phyloP scores from a whole-genome alignment of 1,284 basidiomycete species.

The Farysia itapuensis region DNA sequence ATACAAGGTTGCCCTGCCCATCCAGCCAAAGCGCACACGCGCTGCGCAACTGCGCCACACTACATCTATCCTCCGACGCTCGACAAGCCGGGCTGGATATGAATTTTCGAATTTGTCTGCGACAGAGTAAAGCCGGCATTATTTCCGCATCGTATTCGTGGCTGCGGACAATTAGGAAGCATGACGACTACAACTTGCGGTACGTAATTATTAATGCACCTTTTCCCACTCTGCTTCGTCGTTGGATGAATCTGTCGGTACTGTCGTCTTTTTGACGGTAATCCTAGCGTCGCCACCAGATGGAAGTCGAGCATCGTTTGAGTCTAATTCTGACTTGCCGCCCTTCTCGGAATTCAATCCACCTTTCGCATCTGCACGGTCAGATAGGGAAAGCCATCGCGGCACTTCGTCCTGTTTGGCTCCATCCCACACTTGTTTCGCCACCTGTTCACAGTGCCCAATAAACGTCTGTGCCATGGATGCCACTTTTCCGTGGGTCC shows the following conservation, averaged over 20 bases:
- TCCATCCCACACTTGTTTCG: slow-evolving; percentile 39
- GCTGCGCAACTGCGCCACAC: too few species aligned
- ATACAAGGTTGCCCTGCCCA: too few species aligned
- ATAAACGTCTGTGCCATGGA: slow-evolving; percentile 37
- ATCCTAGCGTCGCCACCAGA: slow-evolving; percentile 6
- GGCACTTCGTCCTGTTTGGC: slow-evolving; percentile 38
- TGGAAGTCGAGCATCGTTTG: slow-evolving; percentile 19
- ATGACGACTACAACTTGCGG: too few species aligned
- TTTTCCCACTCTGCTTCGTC: slow-evolving; percentile 44
- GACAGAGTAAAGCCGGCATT: too few species aligned
- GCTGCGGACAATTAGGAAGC: too few species aligned
- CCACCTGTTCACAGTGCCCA: slow-evolving; percentile 23
- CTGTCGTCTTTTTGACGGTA: slow-evolving; percentile 22
- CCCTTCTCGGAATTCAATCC: slow-evolving; percentile 9
- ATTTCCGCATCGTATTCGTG: too few species aligned
- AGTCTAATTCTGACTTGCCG: slow-evolving; percentile 11
- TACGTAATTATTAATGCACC: slow-evolving; percentile 19
- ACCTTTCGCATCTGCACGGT: slow-evolving; percentile 21
- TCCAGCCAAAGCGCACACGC: too few species aligned
- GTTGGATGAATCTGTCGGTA: slow-evolving; percentile 17
- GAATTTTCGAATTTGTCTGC: too few species aligned
- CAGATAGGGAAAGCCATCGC: slow-evolving; percentile 37
- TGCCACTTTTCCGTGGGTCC: slow-evolving; percentile 14
- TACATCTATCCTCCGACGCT: too few species aligned
- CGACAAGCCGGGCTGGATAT: too few species aligned